Evolutionary conservation across 345 rosid species (phyloP), one percentile per base, ranked within the genome.

Genomic region (Rhodomyrtus tomentosa): DNA sequence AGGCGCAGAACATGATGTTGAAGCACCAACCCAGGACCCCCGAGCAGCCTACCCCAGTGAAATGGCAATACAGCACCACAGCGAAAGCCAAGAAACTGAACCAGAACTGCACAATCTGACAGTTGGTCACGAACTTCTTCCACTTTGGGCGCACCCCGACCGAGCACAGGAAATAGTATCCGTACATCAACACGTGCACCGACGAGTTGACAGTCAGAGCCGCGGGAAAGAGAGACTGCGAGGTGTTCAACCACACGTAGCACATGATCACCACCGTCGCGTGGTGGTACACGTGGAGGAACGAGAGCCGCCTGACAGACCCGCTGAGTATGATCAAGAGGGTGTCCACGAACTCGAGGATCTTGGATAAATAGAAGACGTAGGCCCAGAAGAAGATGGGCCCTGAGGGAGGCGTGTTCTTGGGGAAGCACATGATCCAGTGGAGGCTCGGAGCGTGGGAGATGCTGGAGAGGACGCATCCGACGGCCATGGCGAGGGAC

Each of bases 201-300:
- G 86, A 52, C 1, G 93, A 87, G 42, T 95, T 94, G 40, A 92
- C 89, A 36, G 93, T 84, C 15, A 95, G 86, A 12, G 90, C 98
- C 0, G 87, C 83, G 0, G 96, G 96, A 82, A 93, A 95, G 88
- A 94, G 56, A 0, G 98, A 92, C 84, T 94, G 97, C 1, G 88
- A 84, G 7, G 94, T 92, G 4, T 72, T 40, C 3, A 95, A 85
- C 95, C 96, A 94, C 12, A 93, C 45, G 84, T 90, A 95, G 56
- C 98, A 94, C 97, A 95, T 93, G 12, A 95, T 50, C 21, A 95
- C 89, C 22, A 93, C 98, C 6, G 93, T 90, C 1, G 95, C 92
- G 82, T 95, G 98, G 85, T 95, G 98, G 89, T 93, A 95, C 6
- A 95, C 94, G 89, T 95, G 98, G 93, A 95, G 98, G 86, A 95